Base-by-base conservation (phyloP, 768 basidiomycete species). In the Tylopilus plumbeoviolaceoides region DNA sequence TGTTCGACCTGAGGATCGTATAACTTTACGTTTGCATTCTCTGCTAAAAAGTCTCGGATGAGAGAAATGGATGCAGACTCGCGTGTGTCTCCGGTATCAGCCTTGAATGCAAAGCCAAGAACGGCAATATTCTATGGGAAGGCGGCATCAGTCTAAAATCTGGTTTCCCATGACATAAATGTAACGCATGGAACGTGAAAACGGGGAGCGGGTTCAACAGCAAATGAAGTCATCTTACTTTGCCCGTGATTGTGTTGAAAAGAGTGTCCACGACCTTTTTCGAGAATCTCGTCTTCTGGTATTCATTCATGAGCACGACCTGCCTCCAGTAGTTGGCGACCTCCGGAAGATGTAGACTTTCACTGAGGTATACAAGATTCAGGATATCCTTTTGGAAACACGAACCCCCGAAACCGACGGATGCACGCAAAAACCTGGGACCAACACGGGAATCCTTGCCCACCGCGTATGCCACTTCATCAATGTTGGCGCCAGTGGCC, bases 301-400 rank as follows among this genome's bases (percentile, higher is more conserved):
- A 91, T 72, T 98, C 95, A 73, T 99, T 98, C 89, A 98, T 90
- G 65, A 91, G 86, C 23, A 98, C 95, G 33, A 99, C 95, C 69
- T 95, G 89, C 48, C 82, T 81, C 97, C 97, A 99, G 78, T 99
- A 99, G 17, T 86, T 88, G 28, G 95, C 97, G 25, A 99, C 95
- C 71, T 98, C 93, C 36, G 95, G 94, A 50, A 99, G 80, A 73
- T 98, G 93, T 50, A 92, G 74, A 57, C 89, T 92, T 75, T 98
- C 95, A 66, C 85, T 88, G 41, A 99, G 84, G 76, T 99, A 99
- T 42, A 98, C 97, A 56, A 99, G 79, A 77, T 99, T 99, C 65
- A 99, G 84, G 72, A 98, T 98, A 67, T 99, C 95, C 72, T 99
- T 98, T 75, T 98, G 95, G 90, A 99, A 99, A 76, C 95, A 99